Evolutionary conservation across 495 filamentous ascomycete species (phyloP), one percentile per base, ranked within the genome.

Genomic region (Lasiosphaeria hispida): DNA sequence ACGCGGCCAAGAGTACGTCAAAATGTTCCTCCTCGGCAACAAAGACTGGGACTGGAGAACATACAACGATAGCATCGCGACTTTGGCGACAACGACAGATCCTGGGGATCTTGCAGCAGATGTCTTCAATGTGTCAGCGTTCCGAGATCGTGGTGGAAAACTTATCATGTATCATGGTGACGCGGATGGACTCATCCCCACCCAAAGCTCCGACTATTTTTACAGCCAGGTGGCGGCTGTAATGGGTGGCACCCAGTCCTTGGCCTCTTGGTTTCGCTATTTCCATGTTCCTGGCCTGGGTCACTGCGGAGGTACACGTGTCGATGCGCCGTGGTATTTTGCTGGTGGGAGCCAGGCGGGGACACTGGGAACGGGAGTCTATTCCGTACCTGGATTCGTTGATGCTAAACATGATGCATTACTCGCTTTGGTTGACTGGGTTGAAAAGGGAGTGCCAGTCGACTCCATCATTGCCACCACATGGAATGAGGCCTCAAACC

Each of bases 141-240:
- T 84, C 67, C 65, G 73, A 11, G 55, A 65, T 7, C 69, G 69
- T 23, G 81, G 81, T 5, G 80, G 79, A 30, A 85, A 85, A 66
- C 68, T 84, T 19, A 50, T 85, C 52, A 65, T 77, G 42, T 85
- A 84, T 63, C 82, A 85, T 57, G 82, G 83, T 0, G 53, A 70
- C 7, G 61, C 74, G 1, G 83, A 86, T 61, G 75, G 69, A 0
- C 63, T 76, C 6, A 79, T 84, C 53, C 70, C 79, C 0, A 63
- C 72, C 3, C 67, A 68, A 1, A 72, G 72, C 14, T 75, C 71
- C 8, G 60, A 69, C 8, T 64, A 74, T 44, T 83, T 73, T 56
- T 79, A 81, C 64, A 66, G 79, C 8, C 63, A 68, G n/a, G 75
- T 80, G 1, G 60, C 74, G 9, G 34, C 63, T 0, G 63, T 61